Percentiles rank a stretch among this genome's conserved stretches.
phyloP scores from a whole-genome alignment of 78 protist genomes.

The Mantamonas sphyraenae region DNA sequence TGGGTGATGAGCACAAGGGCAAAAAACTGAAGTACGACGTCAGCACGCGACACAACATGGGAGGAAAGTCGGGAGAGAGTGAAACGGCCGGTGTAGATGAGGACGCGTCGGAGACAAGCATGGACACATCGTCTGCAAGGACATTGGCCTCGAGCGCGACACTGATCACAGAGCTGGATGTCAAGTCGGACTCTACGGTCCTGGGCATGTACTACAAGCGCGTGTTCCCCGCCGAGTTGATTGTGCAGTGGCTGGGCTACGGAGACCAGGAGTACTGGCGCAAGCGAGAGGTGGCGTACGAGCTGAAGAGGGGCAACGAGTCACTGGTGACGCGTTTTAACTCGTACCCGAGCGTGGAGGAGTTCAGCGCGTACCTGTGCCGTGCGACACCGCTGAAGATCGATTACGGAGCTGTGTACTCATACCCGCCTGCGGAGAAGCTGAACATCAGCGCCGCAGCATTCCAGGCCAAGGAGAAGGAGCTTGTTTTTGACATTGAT shows the following conservation, averaged over 20 bases:
- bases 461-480: slow-evolving; percentile 52
- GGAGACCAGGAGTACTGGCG: slow-evolving; percentile 1
- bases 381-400: slow-evolving; percentile 40
- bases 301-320: slow-evolving; percentile 40
- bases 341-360: slow-evolving; percentile 17
- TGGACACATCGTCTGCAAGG: no score
- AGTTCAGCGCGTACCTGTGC: slow-evolving; percentile 7
- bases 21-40: no score
- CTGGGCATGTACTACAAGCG: slow-evolving; percentile 8
- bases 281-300: slow-evolving; percentile 58
- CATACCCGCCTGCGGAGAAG: slow-evolving; percentile 17
- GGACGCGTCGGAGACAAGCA: no score
- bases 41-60: no score
- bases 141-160: no score
- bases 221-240: slow-evolving; percentile 27
- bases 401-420: slow-evolving; percentile 72
- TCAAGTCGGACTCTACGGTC: background rate
- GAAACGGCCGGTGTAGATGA: no score
- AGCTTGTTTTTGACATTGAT: slow-evolving; percentile 96
- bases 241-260: slow-evolving; percentile 43
- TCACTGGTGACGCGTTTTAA: slow-evolving; percentile 39
- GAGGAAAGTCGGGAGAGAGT: no score
- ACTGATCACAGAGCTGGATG: no score
- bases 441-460: background rate
- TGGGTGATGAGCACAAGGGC: no score